Conservation (phyloP, 129 eudicot species). For the Calendula officinalis region DNA sequence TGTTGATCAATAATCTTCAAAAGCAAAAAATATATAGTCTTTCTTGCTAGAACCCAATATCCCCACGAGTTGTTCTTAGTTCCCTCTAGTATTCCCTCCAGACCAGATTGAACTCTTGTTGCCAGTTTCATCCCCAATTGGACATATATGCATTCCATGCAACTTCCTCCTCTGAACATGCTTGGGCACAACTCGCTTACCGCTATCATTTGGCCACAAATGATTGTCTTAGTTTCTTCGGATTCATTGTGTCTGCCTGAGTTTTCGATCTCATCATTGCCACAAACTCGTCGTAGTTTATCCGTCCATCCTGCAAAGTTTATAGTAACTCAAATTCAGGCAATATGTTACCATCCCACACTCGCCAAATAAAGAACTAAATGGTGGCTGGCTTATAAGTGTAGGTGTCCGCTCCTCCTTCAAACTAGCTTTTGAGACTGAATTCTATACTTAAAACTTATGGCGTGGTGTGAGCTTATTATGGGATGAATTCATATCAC, state of each 20-base stretch:
- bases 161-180: slow-evolving; percentile 20
- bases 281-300: slow-evolving; percentile 88
- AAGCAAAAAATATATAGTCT: slow-evolving; percentile 20
- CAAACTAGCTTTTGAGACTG: too few relatives aligned
- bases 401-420: too few relatives aligned
- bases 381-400: too few relatives aligned
- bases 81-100: slow-evolving; percentile 29
- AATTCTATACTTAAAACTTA: too few relatives aligned
- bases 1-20: slow-evolving; percentile 17
- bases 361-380: too few relatives aligned
- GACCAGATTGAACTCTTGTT: slow-evolving; percentile 30
- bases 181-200: slow-evolving; percentile 5
- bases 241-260: slow-evolving; percentile 54
- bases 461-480: too few relatives aligned
- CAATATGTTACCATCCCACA: too few relatives aligned
- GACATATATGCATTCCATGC: slow-evolving; percentile 3
- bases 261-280: slow-evolving; percentile 95
- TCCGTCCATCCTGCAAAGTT: slow-evolving; percentile 77
- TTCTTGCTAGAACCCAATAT: slow-evolving; percentile 25
- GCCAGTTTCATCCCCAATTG: slow-evolving; percentile 24
- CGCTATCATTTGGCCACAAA: slow-evolving; percentile 27
- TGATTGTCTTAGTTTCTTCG: slow-evolving; percentile 58
- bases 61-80: slow-evolving; percentile 20
- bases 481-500: too few relatives aligned
- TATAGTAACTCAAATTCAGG: not conserved